Base-by-base conservation (phyloP, 257 asterid genomes). In the Solanum sejunctum region DNA sequence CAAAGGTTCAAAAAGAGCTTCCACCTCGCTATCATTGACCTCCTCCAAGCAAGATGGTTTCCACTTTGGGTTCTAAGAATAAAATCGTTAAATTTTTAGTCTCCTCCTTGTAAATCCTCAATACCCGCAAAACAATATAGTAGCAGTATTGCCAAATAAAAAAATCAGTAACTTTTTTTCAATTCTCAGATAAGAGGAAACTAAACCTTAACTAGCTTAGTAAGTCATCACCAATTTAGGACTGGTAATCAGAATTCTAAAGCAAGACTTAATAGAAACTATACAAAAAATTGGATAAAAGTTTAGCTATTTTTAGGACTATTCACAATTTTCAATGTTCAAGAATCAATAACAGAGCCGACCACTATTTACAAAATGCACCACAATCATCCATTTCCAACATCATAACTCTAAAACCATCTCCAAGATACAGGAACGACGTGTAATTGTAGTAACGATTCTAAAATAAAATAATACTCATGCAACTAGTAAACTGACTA, bases 41-140 rank as follows among this genome's bases (percentile, higher is more conserved):
- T 93, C 98, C 43, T 91, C 97, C 89, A 93, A 89, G 91, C 91
- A 91, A 55, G 94, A 86, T 3, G 99, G 99, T 36, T 88, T 88
- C 99, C 99, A 96, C 86, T 92, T 95, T 16, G 99, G 99, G 84
- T 93, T 93, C 99, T 95, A 93, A 45, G 80, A 84, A 83, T 21
- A 84, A 81, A 77, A 77, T 51, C 63, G 12, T 51, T 28, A 15
- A 49, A 9, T 20, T 51, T 77, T 77, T 51, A 51, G 63, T 17
- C 17, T 69, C 51, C 23, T 8, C 15, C 77, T 69, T 69, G 77
- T 16, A 32, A 26, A 16, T 77, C 61, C 45, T 51, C 23, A 23
- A 26, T 77, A 26, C 20, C 21, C 11, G 52, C 26, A 77, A 17
- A 51, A 49, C 16, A 49, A 1, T 75, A 75, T 9, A 23, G 21